Conservation (phyloP, 2,329 filamentous ascomycete genomes). For the Phyllosticta citribraziliensis region DNA sequence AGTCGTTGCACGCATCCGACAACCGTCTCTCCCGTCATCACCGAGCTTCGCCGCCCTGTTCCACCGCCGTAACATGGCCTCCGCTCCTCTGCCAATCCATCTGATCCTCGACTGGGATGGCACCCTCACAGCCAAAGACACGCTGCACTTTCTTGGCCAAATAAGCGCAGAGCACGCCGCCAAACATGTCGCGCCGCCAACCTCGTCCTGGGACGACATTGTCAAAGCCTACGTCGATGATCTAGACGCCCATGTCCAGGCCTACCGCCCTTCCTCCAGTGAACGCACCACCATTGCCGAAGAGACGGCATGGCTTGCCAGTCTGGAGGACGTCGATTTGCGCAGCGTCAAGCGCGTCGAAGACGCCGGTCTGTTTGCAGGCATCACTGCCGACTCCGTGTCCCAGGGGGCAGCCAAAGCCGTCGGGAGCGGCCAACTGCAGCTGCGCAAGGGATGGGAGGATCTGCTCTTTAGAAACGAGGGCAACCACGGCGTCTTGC, state of each 20-base stretch:
- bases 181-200: neutral
- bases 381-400: constrained; percentile 25
- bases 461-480: constrained; percentile 18
- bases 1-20: neutral
- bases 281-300: constrained; percentile 22
- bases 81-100: constrained; percentile 17
- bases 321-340: constrained; percentile 29
- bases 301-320: constrained; percentile 30
- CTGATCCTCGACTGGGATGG: constrained; percentile 40
- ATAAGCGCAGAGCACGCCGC: constrained; percentile 16
- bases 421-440: constrained; percentile 21
- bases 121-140: constrained; percentile 36
- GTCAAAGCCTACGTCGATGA: constrained; percentile 34
- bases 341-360: constrained; percentile 32
- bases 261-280: constrained; percentile 18
- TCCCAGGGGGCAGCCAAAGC: constrained; percentile 13
- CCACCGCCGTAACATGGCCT: neutral
- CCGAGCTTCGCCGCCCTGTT: neutral
- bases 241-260: constrained; percentile 23
- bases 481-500: neutral
- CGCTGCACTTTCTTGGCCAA: constrained; percentile 32
- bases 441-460: constrained; percentile 28
- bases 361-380: constrained; percentile 29
- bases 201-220: constrained; percentile 28
- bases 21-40: neutral